Conservation (phyloP, 2,329 filamentous ascomycete species). For the Dactylellina leptospora region DNA sequence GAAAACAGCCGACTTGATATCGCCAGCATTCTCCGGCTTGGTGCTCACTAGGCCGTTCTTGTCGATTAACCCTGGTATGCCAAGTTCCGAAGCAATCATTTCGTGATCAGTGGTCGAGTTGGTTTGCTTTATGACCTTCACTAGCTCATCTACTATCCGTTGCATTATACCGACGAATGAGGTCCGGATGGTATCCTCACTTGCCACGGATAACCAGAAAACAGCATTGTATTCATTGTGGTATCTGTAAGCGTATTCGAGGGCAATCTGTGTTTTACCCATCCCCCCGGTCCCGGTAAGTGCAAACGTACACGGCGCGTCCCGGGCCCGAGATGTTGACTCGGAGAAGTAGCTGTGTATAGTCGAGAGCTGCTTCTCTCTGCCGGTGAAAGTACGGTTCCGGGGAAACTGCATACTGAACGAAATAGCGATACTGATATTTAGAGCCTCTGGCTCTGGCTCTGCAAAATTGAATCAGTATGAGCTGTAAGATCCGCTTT, state of each 20-base stretch:
- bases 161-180: conserved; percentile 9
- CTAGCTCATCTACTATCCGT: conserved; percentile 11
- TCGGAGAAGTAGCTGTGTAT: conserved; percentile 5
- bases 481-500: no score
- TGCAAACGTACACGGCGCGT: background rate
- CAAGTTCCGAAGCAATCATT: conserved; percentile 16
- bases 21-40: background rate
- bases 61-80: conserved; percentile 13
- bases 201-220: conserved; percentile 56
- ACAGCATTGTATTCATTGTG: conserved; percentile 53
- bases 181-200: background rate
- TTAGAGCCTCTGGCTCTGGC: background rate
- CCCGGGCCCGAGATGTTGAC: background rate
- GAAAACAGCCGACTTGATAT: background rate
- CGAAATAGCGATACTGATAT: conserved; percentile 11
- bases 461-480: background rate
- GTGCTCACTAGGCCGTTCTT: background rate
- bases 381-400: conserved; percentile 13
- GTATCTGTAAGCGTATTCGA: conserved; percentile 54
- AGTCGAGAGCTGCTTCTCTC: background rate
- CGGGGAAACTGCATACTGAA: conserved; percentile 9
- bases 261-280: conserved; percentile 56
- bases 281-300: conserved; percentile 23
- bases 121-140: background rate
- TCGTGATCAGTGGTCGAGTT: conserved; percentile 11